Conservation (phyloP, 306 rosid genomes). For the Dryas alaskensis region DNA sequence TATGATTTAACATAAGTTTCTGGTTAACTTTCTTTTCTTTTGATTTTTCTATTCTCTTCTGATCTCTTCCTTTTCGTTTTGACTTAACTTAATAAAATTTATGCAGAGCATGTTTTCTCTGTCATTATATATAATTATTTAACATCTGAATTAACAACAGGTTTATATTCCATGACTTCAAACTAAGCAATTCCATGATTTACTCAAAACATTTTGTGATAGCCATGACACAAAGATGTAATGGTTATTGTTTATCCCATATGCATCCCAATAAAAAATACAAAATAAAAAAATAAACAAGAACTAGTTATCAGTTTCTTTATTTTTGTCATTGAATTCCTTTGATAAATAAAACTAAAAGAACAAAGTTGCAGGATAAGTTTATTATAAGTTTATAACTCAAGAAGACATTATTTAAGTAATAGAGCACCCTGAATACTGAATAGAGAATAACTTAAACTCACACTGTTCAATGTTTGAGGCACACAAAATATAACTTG, state of each 20-base stretch:
- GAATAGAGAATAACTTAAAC: slow-evolving; percentile 31
- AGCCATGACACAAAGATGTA: background rate
- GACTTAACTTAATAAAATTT: background rate
- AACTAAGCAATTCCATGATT: background rate
- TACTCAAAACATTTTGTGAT: background rate
- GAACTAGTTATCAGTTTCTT: background rate
- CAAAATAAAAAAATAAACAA: no score
- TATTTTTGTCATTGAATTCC: background rate
- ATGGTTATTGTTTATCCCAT: background rate
- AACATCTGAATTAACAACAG: background rate
- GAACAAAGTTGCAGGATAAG: background rate
- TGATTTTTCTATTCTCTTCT: background rate
- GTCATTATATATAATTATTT: background rate
- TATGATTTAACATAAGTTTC: background rate
- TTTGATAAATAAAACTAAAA: background rate
- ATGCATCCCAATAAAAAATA: background rate
- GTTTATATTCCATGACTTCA: background rate
- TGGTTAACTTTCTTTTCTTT: background rate
- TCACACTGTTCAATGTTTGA: slow-evolving; percentile 75
- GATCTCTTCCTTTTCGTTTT: background rate
- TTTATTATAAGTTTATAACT: slow-evolving; percentile 6
- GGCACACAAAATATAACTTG: slow-evolving; percentile 94
- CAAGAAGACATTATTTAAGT: background rate
- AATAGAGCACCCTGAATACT: slow-evolving; percentile 9
- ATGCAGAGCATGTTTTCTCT: background rate